These are phyloP conservation scores for Syzygium syzygioides DNA, from an alignment of 441 rosid species.

Conservation along the genomic window DNA sequence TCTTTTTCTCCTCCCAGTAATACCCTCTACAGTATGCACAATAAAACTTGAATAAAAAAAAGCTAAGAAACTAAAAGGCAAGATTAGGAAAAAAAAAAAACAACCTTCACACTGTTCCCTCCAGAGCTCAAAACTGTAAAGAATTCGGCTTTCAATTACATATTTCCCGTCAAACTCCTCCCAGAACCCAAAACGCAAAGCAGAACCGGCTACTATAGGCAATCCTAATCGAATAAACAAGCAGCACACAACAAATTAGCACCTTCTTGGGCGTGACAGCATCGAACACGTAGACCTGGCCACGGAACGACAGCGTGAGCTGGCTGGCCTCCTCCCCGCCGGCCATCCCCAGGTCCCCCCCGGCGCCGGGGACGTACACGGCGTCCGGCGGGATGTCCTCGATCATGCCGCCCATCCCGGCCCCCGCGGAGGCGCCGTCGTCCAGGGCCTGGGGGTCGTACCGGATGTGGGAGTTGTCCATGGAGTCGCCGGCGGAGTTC, in stretches of 20 bases:
- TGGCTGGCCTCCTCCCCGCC: slow-evolving; percentile 48
- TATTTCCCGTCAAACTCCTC: neutral
- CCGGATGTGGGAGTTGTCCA: slow-evolving; percentile 4
- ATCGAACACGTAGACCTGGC: slow-evolving; percentile 89
- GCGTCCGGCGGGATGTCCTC: slow-evolving; percentile 59
- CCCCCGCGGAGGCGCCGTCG: slow-evolving; percentile 34
- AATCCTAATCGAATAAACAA: neutral
- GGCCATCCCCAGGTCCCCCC: slow-evolving; percentile 31
- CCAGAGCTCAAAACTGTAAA: neutral
- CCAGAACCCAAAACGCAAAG: neutral
- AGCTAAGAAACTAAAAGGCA: neutral
- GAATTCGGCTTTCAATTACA: neutral
- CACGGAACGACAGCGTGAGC: slow-evolving; percentile 84
- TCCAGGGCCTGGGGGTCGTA: slow-evolving; percentile 15
- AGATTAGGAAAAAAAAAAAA: neutral
- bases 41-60: neutral
- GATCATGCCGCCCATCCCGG: slow-evolving; percentile 35
- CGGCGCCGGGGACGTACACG: slow-evolving; percentile 30
- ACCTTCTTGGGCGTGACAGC: slow-evolving; percentile 88
- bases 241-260: neutral
- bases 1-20: neutral
- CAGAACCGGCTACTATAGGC: neutral
- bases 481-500: slow-evolving; percentile 7
- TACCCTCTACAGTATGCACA: neutral
- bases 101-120: neutral